These are phyloP conservation scores for Candida broadrunensis DNA, from an alignment of 805 yeast species.

Conservation along the genomic window DNA sequence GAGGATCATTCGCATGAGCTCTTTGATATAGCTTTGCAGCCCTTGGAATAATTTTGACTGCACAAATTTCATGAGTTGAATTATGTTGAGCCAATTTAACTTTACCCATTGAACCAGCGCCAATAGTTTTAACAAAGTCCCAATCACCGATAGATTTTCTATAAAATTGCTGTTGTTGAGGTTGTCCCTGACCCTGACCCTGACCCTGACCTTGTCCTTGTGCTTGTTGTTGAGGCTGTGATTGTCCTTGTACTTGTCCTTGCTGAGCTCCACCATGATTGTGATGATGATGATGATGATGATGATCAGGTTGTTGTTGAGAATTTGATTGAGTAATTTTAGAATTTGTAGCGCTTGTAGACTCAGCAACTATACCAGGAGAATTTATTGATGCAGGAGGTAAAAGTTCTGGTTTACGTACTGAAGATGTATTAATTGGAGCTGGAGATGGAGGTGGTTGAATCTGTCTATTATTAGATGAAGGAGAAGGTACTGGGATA, in stretches of 20 bases:
- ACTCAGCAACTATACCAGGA: slow-evolving; percentile 1
- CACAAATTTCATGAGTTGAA: slow-evolving; percentile 78
- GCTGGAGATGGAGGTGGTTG: not conserved
- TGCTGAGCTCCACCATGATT: slow-evolving; percentile 3
- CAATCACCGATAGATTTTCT: slow-evolving; percentile 93
- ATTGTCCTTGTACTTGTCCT: slow-evolving; percentile 5
- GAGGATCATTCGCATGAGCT: slow-evolving; percentile 66
- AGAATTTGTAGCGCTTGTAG: not conserved
- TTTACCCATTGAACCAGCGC: slow-evolving; percentile 99
- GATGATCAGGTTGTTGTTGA: slow-evolving; percentile 4
- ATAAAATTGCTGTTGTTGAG: slow-evolving; percentile 55
- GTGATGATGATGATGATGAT: slow-evolving; percentile 10
- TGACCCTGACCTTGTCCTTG: slow-evolving; percentile 1
- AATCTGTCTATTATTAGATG: slow-evolving; percentile 1
- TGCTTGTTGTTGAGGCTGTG: slow-evolving; percentile 3
- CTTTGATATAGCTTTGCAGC: slow-evolving; percentile 77
- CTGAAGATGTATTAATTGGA: not conserved
- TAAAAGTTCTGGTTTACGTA: slow-evolving; percentile 20
- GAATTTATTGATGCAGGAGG: slow-evolving; percentile 30
- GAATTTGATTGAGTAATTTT: not conserved
- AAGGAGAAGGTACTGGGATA: slow-evolving; percentile 3
- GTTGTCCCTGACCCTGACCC: not conserved
- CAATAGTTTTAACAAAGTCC: slow-evolving; percentile 92
- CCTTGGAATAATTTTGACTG: slow-evolving; percentile 88
- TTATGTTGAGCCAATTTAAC: slow-evolving; percentile 91